Base-by-base conservation (phyloP, 768 basidiomycete species). In the Gloeostereum incarnatum region DNA sequence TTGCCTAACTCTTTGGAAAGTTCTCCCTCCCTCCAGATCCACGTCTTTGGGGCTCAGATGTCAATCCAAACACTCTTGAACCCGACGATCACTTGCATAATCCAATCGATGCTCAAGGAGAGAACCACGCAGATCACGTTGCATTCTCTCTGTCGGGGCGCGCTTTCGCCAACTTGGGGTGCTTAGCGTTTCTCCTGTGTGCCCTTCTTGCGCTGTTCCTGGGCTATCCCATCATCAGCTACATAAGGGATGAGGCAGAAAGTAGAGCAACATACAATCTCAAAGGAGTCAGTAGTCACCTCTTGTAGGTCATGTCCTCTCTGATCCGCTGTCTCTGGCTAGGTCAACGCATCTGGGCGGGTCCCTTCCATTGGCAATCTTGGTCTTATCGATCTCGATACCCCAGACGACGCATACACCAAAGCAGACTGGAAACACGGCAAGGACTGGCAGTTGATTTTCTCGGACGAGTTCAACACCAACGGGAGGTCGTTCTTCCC, bases 401-500 rank as follows among this genome's bases (percentile, higher is more conserved):
- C 76, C 0, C 73, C 91, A 2, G 43, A 65, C 39, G 65, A 70
- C 0, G 81, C 63, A 7, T 67, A 75, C 60, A 62, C 60, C 41
- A 65, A 73, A 48, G 19, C 66, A 0, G 76, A 79, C 4, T 67
- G 75, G 49, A 62, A 64, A 24, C 81, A 87, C 46, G 78, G 82
- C 3, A 52, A 54, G 53, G 46, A 58, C 34, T 62, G 69, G 65
- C 53, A 65, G 31, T 64, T 89, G 18, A 80, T 86, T 7, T 89
- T 85, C 54, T 80, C 76, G 3, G 87, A 90, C 57, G 87, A 90
- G 52, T 89, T 90, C 53, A 79, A 89, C 52, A 62, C 61, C 18
- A 76, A 80, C 16, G 83, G 84, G 3, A 65, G 87, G 44, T 69
- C 79, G 4, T 89, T 89, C 50, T 88, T 83, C 60, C 74, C 79